Base-by-base conservation (phyloP, 208 protist species). In the Acanthamoeba healyi region DNA sequence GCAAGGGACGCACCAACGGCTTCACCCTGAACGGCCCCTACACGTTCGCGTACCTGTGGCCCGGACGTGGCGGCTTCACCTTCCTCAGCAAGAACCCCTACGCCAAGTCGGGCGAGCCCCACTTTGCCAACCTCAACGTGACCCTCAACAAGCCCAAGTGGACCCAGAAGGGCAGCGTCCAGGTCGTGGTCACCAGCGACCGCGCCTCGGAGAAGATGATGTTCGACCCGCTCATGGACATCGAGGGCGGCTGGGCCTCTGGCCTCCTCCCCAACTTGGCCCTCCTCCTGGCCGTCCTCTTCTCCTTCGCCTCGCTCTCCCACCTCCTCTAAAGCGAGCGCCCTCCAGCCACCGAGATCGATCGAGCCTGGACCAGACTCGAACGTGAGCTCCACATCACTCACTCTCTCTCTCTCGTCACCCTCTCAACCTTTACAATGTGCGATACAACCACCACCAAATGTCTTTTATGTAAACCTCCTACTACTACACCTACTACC, bases 21-120 rank as follows among this genome's bases (percentile, higher is more conserved):
- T 86, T 86, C 77, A 61, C 12, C 12, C 46, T 86, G 14, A 58
- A 61, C 22, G 77, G 77, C 24, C 77, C 77, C 44, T 86, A n/a
- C 77, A 58, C 44, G 24, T 86, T 86, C 46, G 77, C 77, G 15
- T 86, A 86, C 77, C 77, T 86, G n/a, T 86, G 77, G 77, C 77
- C 77, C 29, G 77, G 77, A 10, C 24, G n/a, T 4, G 77, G 44
- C 19, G 77, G 77, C 38, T 86, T 86, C 77, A 86, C 77, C 46
- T 86, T 86, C 77, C 77, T 86, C n/a, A 86, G 77, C 77, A 86
- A 86, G 77, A 86, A 86, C 77, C 77, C 77, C 12, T 86, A 86
- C 77, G 77, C 34, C 44, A 86, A 86, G 77, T 86, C 77, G 29
- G 77, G 77, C 24, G 77, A 86, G 77, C 77, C 77, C 77, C 10